Percentiles rank a stretch among this genome's conserved stretches.
Evolutionary conservation across 176 grass and related monocot genomes (phyloP).

Genomic region (Hsuehochloa calcarea): DNA sequence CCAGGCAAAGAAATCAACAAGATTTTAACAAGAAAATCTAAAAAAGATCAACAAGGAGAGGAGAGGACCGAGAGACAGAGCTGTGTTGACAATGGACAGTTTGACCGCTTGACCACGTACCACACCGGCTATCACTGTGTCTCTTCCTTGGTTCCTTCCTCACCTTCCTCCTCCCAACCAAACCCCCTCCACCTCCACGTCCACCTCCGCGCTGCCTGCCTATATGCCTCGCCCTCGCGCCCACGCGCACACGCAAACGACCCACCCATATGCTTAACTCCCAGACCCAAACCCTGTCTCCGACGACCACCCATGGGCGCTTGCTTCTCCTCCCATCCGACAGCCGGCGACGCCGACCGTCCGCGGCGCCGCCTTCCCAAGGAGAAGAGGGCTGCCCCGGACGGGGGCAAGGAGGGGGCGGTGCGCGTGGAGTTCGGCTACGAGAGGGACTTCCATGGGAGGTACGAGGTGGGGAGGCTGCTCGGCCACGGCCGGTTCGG

Average conservation of each 20-base stretch:
- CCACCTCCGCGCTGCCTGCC: background rate
- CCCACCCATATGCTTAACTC: constrained; percentile 39
- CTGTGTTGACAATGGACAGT: constrained; percentile 30
- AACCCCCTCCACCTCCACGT: background rate
- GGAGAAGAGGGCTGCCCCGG: background rate
- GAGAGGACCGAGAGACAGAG: background rate
- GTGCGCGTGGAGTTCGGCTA: constrained; percentile 66
- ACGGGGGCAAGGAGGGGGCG: background rate
- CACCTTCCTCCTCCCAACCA: constrained; percentile 33
- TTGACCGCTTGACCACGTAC: constrained; percentile 17
- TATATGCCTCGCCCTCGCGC: constrained; percentile 45
- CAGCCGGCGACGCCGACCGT: background rate
- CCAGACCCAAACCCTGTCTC: background rate
- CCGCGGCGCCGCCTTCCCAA: background rate
- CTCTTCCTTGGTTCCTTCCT: background rate
- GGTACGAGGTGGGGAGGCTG: constrained; percentile 76
- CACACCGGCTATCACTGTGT: background rate
- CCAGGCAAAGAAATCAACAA: background rate
- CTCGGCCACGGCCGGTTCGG: constrained; percentile 98
- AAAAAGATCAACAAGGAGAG: too few species aligned
- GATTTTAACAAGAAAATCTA: too few species aligned
- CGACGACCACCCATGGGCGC: constrained; percentile 39
- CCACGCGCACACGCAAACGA: constrained; percentile 2
- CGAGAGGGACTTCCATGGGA: constrained; percentile 65
- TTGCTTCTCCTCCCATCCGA: constrained; percentile 47